phyloP scores from a whole-genome alignment of 1,284 basidiomycete species.

The Austroboletus rostrupii region DNA sequence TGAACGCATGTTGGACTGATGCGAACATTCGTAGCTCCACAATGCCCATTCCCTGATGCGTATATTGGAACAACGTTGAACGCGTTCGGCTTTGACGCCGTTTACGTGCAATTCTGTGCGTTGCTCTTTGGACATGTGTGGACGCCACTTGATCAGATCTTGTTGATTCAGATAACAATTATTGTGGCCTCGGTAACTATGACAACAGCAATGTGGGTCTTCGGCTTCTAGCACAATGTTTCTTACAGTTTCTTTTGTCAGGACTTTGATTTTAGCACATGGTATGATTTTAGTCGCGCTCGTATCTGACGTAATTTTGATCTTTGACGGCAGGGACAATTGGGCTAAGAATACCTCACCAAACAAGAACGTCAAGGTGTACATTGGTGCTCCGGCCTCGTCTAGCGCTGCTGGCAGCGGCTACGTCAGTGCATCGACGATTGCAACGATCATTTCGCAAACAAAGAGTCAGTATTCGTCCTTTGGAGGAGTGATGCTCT shows the following conservation, averaged over 20 bases:
- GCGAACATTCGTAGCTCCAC: slow-evolving; percentile 41
- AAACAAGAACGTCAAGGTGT: slow-evolving; percentile 59
- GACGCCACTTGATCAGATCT: neutral
- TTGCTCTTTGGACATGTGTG: slow-evolving; percentile 5
- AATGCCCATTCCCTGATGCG: slow-evolving; percentile 64
- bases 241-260: slow-evolving; percentile 13
- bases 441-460: slow-evolving; percentile 42
- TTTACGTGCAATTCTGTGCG: slow-evolving; percentile 59
- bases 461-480: slow-evolving; percentile 51
- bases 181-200: slow-evolving; percentile 45
- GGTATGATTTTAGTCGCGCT: slow-evolving; percentile 30
- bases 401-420: slow-evolving; percentile 45
- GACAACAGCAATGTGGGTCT: slow-evolving; percentile 39
- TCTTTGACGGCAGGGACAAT: slow-evolving; percentile 44
- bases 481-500: slow-evolving; percentile 68
- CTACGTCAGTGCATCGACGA: slow-evolving; percentile 45
- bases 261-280: slow-evolving; percentile 50
- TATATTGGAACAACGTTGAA: slow-evolving; percentile 52
- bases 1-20: slow-evolving; percentile 2
- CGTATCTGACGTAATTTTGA: too few relatives aligned
- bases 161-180: slow-evolving; percentile 48
- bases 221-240: neutral
- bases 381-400: slow-evolving; percentile 58
- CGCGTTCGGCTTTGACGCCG: slow-evolving; percentile 54
- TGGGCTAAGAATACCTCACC: slow-evolving; percentile 59